Percentiles rank a stretch among this genome's conserved stretches.
Conservation (phyloP, 108 stramenopile genomes). For the Skeletonema potamos region DNA sequence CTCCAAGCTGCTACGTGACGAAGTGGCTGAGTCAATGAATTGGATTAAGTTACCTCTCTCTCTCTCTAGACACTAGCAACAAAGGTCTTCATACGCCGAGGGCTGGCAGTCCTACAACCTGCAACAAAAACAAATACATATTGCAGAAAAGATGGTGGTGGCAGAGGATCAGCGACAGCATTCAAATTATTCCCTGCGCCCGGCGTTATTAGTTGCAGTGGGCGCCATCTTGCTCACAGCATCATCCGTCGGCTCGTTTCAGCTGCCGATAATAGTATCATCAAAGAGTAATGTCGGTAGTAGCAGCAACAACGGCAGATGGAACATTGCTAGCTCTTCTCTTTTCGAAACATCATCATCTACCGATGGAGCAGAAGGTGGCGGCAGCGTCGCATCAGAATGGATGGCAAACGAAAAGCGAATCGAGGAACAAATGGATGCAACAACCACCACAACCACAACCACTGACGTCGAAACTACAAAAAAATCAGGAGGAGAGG, state of each 20-base stretch:
- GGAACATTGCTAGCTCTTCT: not conserved
- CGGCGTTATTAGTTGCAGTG: not conserved
- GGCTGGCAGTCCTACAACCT: too few relatives aligned
- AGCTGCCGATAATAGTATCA: not conserved
- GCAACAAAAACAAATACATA: too few relatives aligned
- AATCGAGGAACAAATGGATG: conserved; percentile 40
- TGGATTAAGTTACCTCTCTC: too few relatives aligned
- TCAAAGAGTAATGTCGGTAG: not conserved
- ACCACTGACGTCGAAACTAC: too few relatives aligned
- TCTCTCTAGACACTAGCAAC: too few relatives aligned
- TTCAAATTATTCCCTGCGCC: not conserved
- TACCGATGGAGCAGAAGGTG: not conserved
- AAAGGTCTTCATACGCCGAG: too few relatives aligned
- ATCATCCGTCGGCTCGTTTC: not conserved
- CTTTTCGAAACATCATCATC: not conserved
- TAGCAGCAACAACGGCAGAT: too few relatives aligned
- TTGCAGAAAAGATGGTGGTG: too few relatives aligned
- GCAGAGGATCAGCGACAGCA: not conserved
- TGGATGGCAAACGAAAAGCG: conserved; percentile 50
- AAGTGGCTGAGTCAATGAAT: too few relatives aligned
- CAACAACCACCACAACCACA: not conserved
- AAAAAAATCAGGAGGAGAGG: too few relatives aligned
- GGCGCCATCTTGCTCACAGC: not conserved
- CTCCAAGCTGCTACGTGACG: too few relatives aligned
- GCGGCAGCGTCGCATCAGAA: conserved; percentile 16